Evolutionary conservation across 805 yeast genomes (phyloP), one percentile per base, ranked within the genome.

Genomic region (Grigorovia humatica): DNA sequence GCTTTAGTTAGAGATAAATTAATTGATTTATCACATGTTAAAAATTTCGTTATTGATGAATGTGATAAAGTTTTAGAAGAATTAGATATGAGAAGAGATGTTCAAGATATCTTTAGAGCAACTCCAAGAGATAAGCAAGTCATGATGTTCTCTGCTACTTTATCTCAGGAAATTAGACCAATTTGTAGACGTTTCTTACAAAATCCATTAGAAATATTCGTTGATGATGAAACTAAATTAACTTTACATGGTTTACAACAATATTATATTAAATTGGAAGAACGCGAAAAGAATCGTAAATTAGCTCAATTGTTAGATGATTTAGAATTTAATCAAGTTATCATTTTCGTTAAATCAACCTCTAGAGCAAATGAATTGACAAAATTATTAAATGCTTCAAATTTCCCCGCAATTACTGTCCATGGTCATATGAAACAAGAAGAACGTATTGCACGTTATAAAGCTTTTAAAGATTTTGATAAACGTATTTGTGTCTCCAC

Each of bases 51-150:
- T 57, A 82, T 91, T 65, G 99, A 91, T 70, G 99, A 91, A 78
- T 93, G 98, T 83, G 99, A 91, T 76, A 89, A 90, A 75, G 98
- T 91, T 52, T 79, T 91, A 70, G 98, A 93, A 75, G 75, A 82
- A 51, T 65, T 83, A 64, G 95, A 85, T 64, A 91, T 91, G 99
- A 87, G 99, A 78, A 84, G 96, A 71, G 99, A 91, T 68, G 96
- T 91, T 54, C 99, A 91, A 77, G 98, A 91, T 69, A 86, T 93
- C 58, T 91, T 93, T 82, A 84, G 96, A 72, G 87, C 87, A 55
- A 91, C 99, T 49, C 99, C 99, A 59, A 95, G 87, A 73, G 96
- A 91, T 70, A 91, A 91, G 74, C 99, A 91, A 76, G 98, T 93
- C 52, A 90, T 93, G 98, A 91, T 91, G 96, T 91, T 91, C 73